Percentiles rank a stretch among this genome's conserved stretches.
These are phyloP conservation scores for Candida glucosophila DNA, from an alignment of 1,139 yeast genomes.

Conservation along the genomic window DNA sequence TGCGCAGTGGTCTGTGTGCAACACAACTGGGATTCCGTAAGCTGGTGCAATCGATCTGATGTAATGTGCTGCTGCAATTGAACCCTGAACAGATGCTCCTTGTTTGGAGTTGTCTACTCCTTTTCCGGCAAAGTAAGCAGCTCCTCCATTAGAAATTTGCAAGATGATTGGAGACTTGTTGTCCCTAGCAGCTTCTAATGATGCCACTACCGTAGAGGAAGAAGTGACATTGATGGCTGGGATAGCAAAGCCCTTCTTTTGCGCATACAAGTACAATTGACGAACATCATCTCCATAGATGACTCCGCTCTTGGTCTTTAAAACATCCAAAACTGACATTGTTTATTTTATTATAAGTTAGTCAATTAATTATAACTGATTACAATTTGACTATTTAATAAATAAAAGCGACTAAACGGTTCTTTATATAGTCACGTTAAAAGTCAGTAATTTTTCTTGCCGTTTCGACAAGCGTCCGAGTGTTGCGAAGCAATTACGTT, in stretches of 20 bases:
- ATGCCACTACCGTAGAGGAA: constrained; percentile 93
- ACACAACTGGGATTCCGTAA: constrained; percentile 92
- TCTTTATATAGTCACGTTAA: too few species aligned
- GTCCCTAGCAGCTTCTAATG: constrained; percentile 98
- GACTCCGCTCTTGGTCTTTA: constrained; percentile 91
- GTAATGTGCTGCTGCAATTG: constrained; percentile 97
- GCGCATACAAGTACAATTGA: constrained; percentile 88
- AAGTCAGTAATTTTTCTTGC: too few species aligned
- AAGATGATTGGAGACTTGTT: constrained; percentile 89
- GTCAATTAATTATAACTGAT: constrained; percentile 1
- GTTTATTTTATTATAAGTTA: constrained; percentile 3
- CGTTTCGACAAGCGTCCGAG: too few species aligned
- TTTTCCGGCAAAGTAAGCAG: constrained; percentile 99
- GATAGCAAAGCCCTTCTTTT: constrained; percentile 87
- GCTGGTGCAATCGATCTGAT: constrained; percentile 94
- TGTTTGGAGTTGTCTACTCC: constrained; percentile 94
- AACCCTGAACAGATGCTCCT: constrained; percentile 88
- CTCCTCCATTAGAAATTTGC: constrained; percentile 99
- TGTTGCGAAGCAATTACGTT: too few species aligned
- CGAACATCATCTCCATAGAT: constrained; percentile 98
- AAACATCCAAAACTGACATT: constrained; percentile 52
- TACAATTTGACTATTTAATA: background rate
- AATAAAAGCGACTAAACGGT: background rate
- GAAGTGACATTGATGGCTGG: constrained; percentile 98
- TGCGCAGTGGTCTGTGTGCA: constrained; percentile 99